phyloP scores from a whole-genome alignment of 768 basidiomycete genomes.

The Agrocybe praecox region DNA sequence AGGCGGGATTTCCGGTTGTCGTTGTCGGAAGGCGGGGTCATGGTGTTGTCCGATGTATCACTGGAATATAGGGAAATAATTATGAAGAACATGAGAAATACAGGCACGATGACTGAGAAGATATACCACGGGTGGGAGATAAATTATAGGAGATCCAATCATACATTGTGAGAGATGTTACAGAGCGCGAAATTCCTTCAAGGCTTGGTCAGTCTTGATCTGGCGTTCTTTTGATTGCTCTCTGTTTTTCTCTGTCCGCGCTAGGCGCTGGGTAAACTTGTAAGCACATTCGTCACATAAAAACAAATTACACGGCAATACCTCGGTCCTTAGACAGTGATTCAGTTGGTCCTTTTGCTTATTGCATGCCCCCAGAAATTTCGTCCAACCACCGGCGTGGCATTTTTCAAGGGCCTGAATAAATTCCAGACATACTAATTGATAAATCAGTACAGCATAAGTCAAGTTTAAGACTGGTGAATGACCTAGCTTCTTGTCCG shows the following conservation, averaged over 20 bases:
- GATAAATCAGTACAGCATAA: neutral
- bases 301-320: constrained; percentile 29
- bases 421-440: constrained; percentile 71
- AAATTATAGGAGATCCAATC: constrained; percentile 1
- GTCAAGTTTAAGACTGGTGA: constrained; percentile 1
- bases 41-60: neutral
- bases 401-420: constrained; percentile 77
- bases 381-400: constrained; percentile 63
- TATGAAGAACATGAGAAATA: constrained; percentile 10
- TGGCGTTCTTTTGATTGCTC: constrained; percentile 59
- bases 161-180: constrained; percentile 13
- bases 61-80: neutral
- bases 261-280: constrained; percentile 47
- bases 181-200: constrained; percentile 61
- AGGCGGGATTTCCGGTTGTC: neutral
- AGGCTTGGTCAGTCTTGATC: constrained; percentile 58
- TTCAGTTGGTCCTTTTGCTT: constrained; percentile 67
- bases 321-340: constrained; percentile 72
- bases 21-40: neutral
- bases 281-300: constrained; percentile 7
- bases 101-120: neutral
- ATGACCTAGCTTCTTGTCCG: constrained; percentile 62
- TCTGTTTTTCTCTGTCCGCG: constrained; percentile 62
- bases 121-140: constrained; percentile 5
- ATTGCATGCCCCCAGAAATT: constrained; percentile 74